Conservation (phyloP, 768 basidiomycete species). For the Phylloporus sp. region DNA sequence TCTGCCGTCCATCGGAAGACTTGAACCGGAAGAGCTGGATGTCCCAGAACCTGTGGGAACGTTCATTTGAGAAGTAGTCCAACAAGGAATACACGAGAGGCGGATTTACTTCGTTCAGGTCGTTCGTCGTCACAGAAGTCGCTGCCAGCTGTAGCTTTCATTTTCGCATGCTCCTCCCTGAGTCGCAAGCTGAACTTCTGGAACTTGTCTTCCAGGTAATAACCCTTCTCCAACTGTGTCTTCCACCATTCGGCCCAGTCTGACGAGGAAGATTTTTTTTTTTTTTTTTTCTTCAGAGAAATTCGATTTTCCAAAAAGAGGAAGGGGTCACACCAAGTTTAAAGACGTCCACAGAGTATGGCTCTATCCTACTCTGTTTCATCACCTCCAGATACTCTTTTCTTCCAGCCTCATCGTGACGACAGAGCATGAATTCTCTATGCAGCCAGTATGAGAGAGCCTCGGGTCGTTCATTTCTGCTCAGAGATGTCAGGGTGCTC, state of each 20-base stretch:
- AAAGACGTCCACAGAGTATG: neutral
- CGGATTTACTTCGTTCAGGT: neutral
- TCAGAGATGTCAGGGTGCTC: neutral
- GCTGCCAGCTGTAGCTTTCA: neutral
- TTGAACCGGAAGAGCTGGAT: no score
- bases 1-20: no score
- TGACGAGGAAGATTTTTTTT: neutral
- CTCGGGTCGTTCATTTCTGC: neutral
- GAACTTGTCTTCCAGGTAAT: neutral
- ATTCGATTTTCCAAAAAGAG: no score
- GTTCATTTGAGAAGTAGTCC: no score
- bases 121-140: neutral
- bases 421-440: conserved; percentile 8
- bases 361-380: neutral
- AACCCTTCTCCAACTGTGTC: neutral
- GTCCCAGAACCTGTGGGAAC: no score
- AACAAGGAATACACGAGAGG: neutral
- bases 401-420: neutral
- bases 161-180: neutral
- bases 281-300: neutral
- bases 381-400: neutral
- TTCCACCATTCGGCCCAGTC: conserved; percentile 3
- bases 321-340: neutral
- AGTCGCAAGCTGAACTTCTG: neutral
- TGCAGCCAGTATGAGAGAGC: conserved; percentile 2